phyloP scores from a whole-genome alignment of 805 yeast genomes.

The Saturnispora kantuleensis region DNA sequence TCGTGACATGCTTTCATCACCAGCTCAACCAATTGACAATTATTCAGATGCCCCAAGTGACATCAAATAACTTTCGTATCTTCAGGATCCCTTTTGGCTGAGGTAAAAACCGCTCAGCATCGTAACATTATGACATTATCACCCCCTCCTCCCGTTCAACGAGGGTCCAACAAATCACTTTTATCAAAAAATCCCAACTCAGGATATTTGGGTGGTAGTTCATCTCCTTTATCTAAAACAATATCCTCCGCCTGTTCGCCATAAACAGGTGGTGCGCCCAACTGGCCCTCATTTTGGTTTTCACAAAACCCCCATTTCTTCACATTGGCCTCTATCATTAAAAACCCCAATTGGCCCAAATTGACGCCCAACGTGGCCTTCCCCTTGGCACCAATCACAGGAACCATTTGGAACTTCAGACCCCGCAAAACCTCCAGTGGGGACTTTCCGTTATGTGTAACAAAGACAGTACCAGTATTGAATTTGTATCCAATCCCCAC shows the following conservation, averaged over 20 bases:
- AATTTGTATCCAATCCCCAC: conserved; percentile 47
- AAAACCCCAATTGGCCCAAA: conserved; percentile 86
- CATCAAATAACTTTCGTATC: no score
- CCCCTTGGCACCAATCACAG: conserved; percentile 45
- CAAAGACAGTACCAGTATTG: conserved; percentile 38
- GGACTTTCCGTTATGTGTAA: conserved; percentile 48
- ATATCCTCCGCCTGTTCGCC: conserved; percentile 33
- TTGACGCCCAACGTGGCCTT: conserved; percentile 45
- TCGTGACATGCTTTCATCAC: no score
- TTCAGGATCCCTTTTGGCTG: no score
- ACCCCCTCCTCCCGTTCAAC: no score
- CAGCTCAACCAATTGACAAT: no score
- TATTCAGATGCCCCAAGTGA: no score
- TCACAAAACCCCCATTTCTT: conserved; percentile 49
- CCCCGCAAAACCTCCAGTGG: conserved; percentile 41
- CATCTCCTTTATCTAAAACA: conserved; percentile 62
- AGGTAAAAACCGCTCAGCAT: background rate
- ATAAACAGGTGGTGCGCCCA: conserved; percentile 32
- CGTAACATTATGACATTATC: no score
- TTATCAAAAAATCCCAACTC: conserved; percentile 6
- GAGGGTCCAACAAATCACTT: background rate
- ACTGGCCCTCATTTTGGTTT: conserved; percentile 31
- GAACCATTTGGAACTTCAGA: conserved; percentile 39
- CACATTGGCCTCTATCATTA: conserved; percentile 79
- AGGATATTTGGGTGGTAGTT: conserved; percentile 62